These are phyloP conservation scores for Metschnikowia kofuensis DNA, from an alignment of 805 yeast species.

Conservation along the genomic window DNA sequence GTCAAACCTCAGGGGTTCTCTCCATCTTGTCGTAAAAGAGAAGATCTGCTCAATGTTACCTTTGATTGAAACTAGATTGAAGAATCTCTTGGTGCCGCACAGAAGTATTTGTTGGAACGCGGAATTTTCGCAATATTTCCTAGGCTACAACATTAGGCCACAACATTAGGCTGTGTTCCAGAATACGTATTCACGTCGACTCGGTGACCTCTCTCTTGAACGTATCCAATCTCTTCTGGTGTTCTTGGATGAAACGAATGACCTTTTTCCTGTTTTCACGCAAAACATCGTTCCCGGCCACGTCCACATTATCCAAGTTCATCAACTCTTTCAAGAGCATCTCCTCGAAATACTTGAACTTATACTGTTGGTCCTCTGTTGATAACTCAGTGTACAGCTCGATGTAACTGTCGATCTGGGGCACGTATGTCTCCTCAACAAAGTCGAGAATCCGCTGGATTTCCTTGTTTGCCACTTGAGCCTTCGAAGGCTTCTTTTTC, in stretches of 20 bases:
- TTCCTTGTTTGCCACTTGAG: slow-evolving; percentile 38
- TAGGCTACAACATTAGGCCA: background rate
- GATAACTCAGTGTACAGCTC: slow-evolving; percentile 10
- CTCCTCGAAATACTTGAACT: slow-evolving; percentile 61
- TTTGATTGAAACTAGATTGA: no score
- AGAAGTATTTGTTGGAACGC: no score
- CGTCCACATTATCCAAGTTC: slow-evolving; percentile 64
- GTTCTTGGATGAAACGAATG: slow-evolving; percentile 58
- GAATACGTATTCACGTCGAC: background rate
- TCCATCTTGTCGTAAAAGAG: no score
- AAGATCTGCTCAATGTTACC: no score
- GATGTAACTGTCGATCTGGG: slow-evolving; percentile 20
- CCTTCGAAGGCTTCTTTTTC: slow-evolving; percentile 38
- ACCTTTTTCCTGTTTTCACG: slow-evolving; percentile 57
- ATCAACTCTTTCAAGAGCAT: slow-evolving; percentile 63
- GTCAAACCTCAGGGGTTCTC: no score
- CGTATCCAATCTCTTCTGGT: slow-evolving; percentile 54
- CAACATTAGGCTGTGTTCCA: background rate
- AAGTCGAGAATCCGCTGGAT: slow-evolving; percentile 39
- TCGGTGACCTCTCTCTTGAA: slow-evolving; percentile 30
- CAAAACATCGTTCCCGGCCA: slow-evolving; percentile 47
- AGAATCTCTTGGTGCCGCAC: no score
- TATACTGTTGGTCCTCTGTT: slow-evolving; percentile 36
- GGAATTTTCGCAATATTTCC: no score
- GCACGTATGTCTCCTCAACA: slow-evolving; percentile 40